Conservation (phyloP, 169 alveolate genomes). For the Plasmodium yoelii region DNA sequence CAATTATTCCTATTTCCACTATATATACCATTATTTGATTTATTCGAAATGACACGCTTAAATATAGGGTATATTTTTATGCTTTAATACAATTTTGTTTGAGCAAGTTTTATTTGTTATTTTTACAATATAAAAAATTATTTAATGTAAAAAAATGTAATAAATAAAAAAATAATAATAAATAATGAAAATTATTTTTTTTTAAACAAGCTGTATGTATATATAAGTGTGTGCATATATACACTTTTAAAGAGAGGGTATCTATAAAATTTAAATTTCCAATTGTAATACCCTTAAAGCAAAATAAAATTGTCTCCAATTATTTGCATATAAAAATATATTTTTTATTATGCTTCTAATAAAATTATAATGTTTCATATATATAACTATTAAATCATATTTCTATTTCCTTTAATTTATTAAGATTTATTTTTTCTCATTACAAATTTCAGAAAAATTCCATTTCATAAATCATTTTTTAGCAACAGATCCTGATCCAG, state of each 20-base stretch:
- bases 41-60: conserved; percentile 1
- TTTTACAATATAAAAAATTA: conserved; percentile 5
- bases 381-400: no score
- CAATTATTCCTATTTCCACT: not conserved
- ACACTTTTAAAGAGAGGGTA: no score
- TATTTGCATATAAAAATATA: no score
- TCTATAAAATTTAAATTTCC: no score
- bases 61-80: not conserved
- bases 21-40: not conserved
- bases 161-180: conserved; percentile 16
- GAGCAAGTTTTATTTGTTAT: conserved; percentile 16
- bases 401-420: no score
- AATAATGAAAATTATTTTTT: not conserved
- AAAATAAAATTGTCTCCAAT: no score
- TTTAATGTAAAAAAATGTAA: not conserved
- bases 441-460: no score
- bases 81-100: conserved; percentile 5
- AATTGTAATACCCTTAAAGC: not conserved
- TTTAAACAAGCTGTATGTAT: not conserved
- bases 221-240: not conserved
- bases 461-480: conserved; percentile 28
- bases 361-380: no score
- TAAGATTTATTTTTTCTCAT: no score
- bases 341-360: no score
- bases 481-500: conserved; percentile 80